These are phyloP conservation scores for Verticillium nubilum DNA, from an alignment of 2,329 filamentous ascomycete species.

Conservation along the genomic window DNA sequence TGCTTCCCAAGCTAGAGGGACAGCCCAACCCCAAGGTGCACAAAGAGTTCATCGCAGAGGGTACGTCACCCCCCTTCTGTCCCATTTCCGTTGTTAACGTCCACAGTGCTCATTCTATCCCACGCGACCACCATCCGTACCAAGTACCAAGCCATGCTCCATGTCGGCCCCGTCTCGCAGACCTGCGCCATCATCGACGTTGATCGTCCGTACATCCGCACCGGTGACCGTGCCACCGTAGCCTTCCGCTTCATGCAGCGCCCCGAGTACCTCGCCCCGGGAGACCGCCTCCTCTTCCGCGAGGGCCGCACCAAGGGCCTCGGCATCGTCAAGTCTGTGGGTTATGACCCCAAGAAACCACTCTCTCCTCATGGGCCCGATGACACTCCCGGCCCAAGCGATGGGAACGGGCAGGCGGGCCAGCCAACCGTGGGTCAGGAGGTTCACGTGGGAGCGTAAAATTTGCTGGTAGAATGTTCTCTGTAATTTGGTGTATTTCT, in stretches of 20 bases:
- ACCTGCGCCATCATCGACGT: slow-evolving; percentile 98
- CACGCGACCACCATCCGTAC: slow-evolving; percentile 96
- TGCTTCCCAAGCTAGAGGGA: slow-evolving; percentile 76
- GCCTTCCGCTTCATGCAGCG: slow-evolving; percentile 93
- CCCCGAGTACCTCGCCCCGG: slow-evolving; percentile 84
- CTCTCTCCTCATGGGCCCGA: slow-evolving; percentile 17
- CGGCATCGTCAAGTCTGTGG: slow-evolving; percentile 86
- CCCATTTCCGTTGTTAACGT: neutral
- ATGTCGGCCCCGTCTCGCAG: slow-evolving; percentile 90
- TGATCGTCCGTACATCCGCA: slow-evolving; percentile 90
- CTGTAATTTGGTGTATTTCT: neutral
- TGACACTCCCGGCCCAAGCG: neutral
- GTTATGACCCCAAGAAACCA: slow-evolving; percentile 67
- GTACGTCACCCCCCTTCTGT: slow-evolving; percentile 29
- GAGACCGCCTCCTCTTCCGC: slow-evolving; percentile 85
- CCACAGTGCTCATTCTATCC: slow-evolving; percentile 77
- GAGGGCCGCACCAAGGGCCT: slow-evolving; percentile 94
- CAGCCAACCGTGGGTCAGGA: slow-evolving; percentile 4
- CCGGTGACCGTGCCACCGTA: slow-evolving; percentile 87
- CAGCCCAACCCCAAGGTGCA: slow-evolving; percentile 65
- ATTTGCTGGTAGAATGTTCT: neutral
- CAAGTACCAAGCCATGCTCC: slow-evolving; percentile 96
- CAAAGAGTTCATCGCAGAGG: slow-evolving; percentile 73
- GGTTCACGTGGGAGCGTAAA: slow-evolving; percentile 7
- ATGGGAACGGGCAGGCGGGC: slow-evolving; percentile 1